phyloP scores from a whole-genome alignment of 2,329 filamentous ascomycete genomes.

The Aspergillus quadricinctus region DNA sequence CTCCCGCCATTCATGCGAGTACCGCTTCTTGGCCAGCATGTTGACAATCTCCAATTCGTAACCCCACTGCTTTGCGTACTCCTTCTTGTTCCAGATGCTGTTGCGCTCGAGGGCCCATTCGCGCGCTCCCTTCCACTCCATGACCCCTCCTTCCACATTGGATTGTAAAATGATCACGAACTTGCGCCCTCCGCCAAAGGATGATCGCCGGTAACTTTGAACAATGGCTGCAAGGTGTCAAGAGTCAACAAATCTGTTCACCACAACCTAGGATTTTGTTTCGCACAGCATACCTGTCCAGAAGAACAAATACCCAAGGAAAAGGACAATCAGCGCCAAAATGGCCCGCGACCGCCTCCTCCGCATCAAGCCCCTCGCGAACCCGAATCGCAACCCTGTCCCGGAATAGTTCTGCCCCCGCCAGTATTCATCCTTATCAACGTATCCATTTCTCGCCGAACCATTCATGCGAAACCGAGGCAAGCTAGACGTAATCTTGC shows the following conservation, averaged over 20 bases:
- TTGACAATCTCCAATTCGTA: constrained; percentile 96
- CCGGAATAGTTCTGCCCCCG: constrained; percentile 47
- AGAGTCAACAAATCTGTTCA: constrained; percentile 13
- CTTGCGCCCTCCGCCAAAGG: constrained; percentile 80
- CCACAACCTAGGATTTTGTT: background rate
- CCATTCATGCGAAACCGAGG: constrained; percentile 61
- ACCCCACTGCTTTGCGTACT: constrained; percentile 81
- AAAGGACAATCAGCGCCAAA: constrained; percentile 55
- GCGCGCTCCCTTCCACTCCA: constrained; percentile 96
- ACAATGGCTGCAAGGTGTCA: constrained; percentile 51
- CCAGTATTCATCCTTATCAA: constrained; percentile 69
- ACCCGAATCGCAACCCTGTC: constrained; percentile 26
- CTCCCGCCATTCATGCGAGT: constrained; percentile 98
- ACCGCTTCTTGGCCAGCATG: constrained; percentile 98
- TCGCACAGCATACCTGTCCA: constrained; percentile 60
- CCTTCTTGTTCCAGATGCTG: constrained; percentile 90
- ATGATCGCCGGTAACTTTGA: constrained; percentile 64
- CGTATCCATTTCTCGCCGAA: constrained; percentile 41
- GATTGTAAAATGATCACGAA: constrained; percentile 90
- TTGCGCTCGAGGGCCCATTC: constrained; percentile 99
- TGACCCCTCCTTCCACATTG: constrained; percentile 92
- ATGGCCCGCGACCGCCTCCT: constrained; percentile 62
- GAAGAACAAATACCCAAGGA: constrained; percentile 64
- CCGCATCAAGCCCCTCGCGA: constrained; percentile 53
- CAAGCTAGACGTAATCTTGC: constrained; percentile 72